Evolutionary conservation across 805 yeast genomes (phyloP).

Genomic region (Diddensiella caesifluorescens): DNA sequence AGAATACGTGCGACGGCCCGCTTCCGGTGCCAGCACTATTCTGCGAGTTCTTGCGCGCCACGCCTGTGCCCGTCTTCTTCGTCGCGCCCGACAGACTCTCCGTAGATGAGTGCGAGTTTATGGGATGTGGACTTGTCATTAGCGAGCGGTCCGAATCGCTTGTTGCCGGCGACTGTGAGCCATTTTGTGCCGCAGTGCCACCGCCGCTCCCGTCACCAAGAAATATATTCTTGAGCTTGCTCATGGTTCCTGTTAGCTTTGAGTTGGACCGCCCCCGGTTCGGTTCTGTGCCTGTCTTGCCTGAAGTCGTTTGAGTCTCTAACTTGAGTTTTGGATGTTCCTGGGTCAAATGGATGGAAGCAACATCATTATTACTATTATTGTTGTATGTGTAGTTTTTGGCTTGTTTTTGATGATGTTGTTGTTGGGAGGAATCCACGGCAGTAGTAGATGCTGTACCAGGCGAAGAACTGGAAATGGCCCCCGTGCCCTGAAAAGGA

Average conservation of each 20-base stretch:
- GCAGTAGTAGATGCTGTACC: no score
- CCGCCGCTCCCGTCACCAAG: not conserved
- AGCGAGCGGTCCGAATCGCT: not conserved
- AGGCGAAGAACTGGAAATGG: no score
- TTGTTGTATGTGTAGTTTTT: not conserved
- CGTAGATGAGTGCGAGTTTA: constrained; percentile 1
- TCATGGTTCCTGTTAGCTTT: constrained; percentile 15
- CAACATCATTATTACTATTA: no score
- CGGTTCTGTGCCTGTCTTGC: not conserved
- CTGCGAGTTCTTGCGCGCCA: constrained; percentile 1
- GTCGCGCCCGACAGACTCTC: constrained; percentile 1
- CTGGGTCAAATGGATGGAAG: not conserved
- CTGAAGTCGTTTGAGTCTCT: constrained; percentile 1
- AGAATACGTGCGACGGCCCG: not conserved
- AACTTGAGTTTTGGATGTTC: not conserved
- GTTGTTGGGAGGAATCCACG: no score
- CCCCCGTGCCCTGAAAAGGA: no score
- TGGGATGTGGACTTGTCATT: not conserved
- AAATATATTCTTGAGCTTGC: constrained; percentile 12
- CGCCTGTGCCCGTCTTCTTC: not conserved
- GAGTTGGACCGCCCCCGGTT: constrained; percentile 9
- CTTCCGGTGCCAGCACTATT: not conserved
- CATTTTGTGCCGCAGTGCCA: not conserved
- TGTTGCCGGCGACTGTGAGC: constrained; percentile 2
- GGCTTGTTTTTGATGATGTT: not conserved